phyloP scores from a whole-genome alignment of 2,329 filamentous ascomycete genomes.

The Diaporthe ampelina region DNA sequence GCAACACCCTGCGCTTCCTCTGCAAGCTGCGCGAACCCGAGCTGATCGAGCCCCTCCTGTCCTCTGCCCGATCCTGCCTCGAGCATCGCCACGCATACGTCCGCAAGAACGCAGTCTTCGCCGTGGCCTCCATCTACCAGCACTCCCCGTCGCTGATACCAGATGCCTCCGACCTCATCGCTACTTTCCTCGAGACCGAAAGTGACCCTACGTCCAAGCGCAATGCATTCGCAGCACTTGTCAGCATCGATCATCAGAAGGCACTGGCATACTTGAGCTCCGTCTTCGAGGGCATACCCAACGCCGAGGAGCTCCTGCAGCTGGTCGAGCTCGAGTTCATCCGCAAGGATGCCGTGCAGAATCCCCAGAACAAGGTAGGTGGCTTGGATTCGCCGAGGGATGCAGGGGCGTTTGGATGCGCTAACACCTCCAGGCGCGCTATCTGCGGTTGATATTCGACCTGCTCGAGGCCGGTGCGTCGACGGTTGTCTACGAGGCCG shows the following conservation, averaged over 20 bases:
- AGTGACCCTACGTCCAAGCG: constrained; percentile 97
- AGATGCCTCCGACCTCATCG: constrained; percentile 92
- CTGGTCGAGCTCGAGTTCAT: constrained; percentile 97
- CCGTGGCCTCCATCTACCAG: constrained; percentile 90
- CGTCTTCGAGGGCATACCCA: constrained; percentile 93
- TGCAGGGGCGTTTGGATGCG: constrained; percentile 34
- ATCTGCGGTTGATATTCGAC: constrained; percentile 95
- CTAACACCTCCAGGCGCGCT: constrained; percentile 75
- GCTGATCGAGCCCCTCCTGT: constrained; percentile 94
- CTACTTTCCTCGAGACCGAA: constrained; percentile 90
- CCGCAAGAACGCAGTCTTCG: constrained; percentile 97
- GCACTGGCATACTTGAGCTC: constrained; percentile 88
- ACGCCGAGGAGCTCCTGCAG: constrained; percentile 93
- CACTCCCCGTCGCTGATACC: constrained; percentile 94
- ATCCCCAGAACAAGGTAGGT: constrained; percentile 90
- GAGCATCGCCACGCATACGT: constrained; percentile 98
- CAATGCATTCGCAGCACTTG: constrained; percentile 94
- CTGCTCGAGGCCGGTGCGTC: constrained; percentile 92
- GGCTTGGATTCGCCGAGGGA: not conserved
- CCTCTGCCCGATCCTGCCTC: constrained; percentile 90
- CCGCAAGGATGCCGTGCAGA: constrained; percentile 95
- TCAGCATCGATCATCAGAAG: constrained; percentile 93
- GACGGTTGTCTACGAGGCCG: constrained; percentile 97
- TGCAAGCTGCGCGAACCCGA: constrained; percentile 96
- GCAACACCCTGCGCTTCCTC: constrained; percentile 97